Evolutionary conservation across 371 early-diverging fungal species (phyloP), one percentile per base, ranked within the genome.

Genomic region (Phascolomyces articulosus): DNA sequence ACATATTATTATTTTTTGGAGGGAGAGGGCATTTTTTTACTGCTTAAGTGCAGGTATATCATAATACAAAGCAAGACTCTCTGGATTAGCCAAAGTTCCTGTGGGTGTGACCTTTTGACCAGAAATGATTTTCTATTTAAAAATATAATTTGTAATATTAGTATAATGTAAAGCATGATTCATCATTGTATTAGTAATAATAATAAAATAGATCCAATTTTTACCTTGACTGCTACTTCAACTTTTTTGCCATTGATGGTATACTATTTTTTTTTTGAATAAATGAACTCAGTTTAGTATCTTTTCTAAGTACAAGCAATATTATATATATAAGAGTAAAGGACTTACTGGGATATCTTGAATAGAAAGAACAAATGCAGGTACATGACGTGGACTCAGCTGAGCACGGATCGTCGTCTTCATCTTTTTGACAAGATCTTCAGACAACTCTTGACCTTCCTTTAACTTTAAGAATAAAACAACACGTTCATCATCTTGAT

Each of bases 241-340:
- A 97, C 96, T 80, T 97, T 98, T 72, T 98, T 98, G 58, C 98
- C 98, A 62, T 96, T 97, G 70, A 93, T 84, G 0, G 98, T 98
- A 75, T 98, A 93, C 87, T 88, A 60, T 23, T 51, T 4, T 47
- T 18, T 58, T 64, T 44, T 0, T 34, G 0, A 34, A 34, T 11
- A 34, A 34, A 34, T 34, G 6, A 34, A 11, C 11, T 34, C 34
- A 34, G 11, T 34, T 9, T 34, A 34, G 11, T 34, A 9, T 34
- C 0, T 9, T 34, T 34, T 34, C 34, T 34, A n/a, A n/a, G n/a
- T n/a, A n/a, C 2, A 9, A 34, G 6, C 34, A 34, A 2, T 9
- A 34, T 44, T 13, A 44, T 21, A 34, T 40, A 60, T 2, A 16
- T 24, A 44, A 23, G 26, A 60, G 10, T 13, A 58, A 18, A 21